Percentiles rank a stretch among this genome's conserved stretches.
phyloP scores from a whole-genome alignment of 2,329 filamentous ascomycete species.

The Aspergillus aculeatus region DNA sequence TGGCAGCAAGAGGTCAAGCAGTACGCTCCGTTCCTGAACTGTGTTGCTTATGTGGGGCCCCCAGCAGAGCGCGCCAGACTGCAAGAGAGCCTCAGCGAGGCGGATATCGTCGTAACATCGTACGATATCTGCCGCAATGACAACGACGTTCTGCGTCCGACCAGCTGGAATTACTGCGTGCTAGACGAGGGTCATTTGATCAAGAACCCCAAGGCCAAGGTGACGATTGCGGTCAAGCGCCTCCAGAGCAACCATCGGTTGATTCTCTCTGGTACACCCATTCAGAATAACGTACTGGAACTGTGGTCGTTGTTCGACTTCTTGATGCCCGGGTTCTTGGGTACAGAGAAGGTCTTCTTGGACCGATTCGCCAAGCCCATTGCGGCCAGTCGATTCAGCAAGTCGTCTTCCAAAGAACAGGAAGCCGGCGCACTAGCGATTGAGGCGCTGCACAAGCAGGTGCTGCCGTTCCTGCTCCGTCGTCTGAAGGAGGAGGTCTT shows the following conservation, averaged over 20 bases:
- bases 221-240: conserved; percentile 86
- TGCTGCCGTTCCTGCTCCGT: conserved; percentile 90
- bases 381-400: conserved; percentile 89
- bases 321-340: conserved; percentile 96
- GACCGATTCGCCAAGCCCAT: conserved; percentile 95
- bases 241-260: conserved; percentile 89
- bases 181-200: conserved; percentile 97
- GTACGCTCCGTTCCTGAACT: conserved; percentile 90
- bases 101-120: conserved; percentile 93
- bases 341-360: conserved; percentile 93
- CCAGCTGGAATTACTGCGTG: conserved; percentile 96
- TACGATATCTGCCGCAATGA: conserved; percentile 98
- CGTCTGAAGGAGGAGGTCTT: conserved; percentile 97
- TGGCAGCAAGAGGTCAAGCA: conserved; percentile 98
- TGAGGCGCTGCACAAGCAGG: conserved; percentile 97
- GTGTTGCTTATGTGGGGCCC: conserved; percentile 86
- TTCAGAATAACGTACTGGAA: conserved; percentile 96
- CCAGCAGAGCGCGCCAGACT: conserved; percentile 75
- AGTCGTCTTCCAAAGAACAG: conserved; percentile 97
- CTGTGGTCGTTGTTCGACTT: conserved; percentile 99
- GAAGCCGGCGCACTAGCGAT: conserved; percentile 94
- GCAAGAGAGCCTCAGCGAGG: conserved; percentile 67
- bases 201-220: conserved; percentile 98
- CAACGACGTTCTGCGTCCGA: conserved; percentile 74
- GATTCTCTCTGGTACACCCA: conserved; percentile 94